Conservation (phyloP, 176 grass and related monocot genomes). For the Oryza rufipogon region DNA sequence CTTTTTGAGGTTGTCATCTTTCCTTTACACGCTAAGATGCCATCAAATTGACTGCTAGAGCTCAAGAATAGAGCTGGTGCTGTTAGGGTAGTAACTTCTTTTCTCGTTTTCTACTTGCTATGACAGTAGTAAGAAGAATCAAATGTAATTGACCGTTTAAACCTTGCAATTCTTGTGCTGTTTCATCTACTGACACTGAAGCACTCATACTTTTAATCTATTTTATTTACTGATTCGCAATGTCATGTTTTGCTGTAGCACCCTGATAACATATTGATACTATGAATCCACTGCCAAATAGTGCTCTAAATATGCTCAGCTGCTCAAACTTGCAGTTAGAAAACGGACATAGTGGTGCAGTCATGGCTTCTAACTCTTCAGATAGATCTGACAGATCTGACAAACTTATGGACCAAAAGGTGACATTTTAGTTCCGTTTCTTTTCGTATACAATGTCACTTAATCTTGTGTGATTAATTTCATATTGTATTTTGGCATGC, state of each 20-base stretch:
- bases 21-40: not conserved
- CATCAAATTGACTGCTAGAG: not conserved
- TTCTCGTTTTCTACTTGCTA: not conserved
- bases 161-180: not conserved
- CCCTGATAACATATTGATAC: not conserved
- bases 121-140: constrained; percentile 3
- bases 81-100: not conserved
- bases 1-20: not conserved
- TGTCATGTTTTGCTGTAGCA: not conserved
- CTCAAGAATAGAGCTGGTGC: not conserved
- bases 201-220: not conserved
- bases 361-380: constrained; percentile 64
- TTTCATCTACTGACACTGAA: constrained; percentile 17
- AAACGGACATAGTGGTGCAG: constrained; percentile 37
- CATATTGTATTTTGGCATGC: not conserved
- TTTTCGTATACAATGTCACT: not conserved
- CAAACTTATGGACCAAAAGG: constrained; percentile 77
- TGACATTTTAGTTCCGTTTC: constrained; percentile 19
- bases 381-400: constrained; percentile 68
- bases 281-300: constrained; percentile 1
- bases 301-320: not conserved
- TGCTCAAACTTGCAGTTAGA: constrained; percentile 50
- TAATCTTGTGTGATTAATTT: constrained; percentile 26
- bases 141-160: not conserved
- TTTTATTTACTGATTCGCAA: not conserved